A percentile compares a stretch with the other conserved stretches of the same genome.
These are phyloP conservation scores for Spathaspora boniae DNA, from an alignment of 805 yeast genomes.

Conservation along the genomic window DNA sequence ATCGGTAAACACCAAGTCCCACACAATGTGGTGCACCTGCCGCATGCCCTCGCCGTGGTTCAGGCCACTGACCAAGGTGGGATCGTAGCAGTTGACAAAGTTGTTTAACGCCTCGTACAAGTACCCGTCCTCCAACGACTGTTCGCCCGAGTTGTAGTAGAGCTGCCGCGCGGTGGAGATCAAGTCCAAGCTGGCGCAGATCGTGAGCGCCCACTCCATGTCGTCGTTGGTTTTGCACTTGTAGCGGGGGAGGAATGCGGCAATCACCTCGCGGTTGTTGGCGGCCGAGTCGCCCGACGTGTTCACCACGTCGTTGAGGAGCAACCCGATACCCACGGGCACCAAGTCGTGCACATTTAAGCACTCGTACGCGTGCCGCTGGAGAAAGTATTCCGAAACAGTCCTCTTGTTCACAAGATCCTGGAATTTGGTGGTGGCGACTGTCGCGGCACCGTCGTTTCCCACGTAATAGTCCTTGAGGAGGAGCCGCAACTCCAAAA, in stretches of 20 bases:
- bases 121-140: constrained; percentile 51
- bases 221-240: constrained; percentile 68
- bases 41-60: constrained; percentile 30
- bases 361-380: constrained; percentile 53
- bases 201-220: constrained; percentile 71
- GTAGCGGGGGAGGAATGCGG: constrained; percentile 57
- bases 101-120: constrained; percentile 61
- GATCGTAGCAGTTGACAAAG: constrained; percentile 61
- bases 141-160: constrained; percentile 47
- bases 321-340: constrained; percentile 67
- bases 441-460: constrained; percentile 1
- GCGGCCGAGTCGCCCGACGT: constrained; percentile 41
- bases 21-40: constrained; percentile 49
- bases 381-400: constrained; percentile 55
- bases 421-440: constrained; percentile 3
- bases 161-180: constrained; percentile 55
- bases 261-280: constrained; percentile 35
- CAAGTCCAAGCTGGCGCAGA: constrained; percentile 65
- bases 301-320: constrained; percentile 38
- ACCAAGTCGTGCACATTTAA: constrained; percentile 50
- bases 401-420: constrained; percentile 20
- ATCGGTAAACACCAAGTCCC: constrained; percentile 61
- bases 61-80: constrained; percentile 16
- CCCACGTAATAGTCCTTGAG: constrained; percentile 37
- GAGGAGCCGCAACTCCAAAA: constrained; percentile 63